phyloP scores from a whole-genome alignment of 306 rosid species.

The Mimosa pudica region DNA sequence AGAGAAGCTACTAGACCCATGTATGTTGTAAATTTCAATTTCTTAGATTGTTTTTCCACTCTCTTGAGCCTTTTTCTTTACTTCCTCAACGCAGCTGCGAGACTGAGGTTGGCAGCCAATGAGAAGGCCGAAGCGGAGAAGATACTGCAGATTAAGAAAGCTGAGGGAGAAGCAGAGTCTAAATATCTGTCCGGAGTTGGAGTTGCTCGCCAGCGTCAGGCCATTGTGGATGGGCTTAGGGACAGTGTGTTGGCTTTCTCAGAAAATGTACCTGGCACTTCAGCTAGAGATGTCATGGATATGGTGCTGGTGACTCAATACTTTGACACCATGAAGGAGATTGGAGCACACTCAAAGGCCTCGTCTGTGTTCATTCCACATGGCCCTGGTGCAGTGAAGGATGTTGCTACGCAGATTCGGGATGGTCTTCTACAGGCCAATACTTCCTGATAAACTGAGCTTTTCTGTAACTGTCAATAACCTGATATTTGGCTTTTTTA shows the following conservation, averaged over 20 bases:
- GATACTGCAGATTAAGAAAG: conserved; percentile 68
- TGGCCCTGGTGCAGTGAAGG: conserved; percentile 77
- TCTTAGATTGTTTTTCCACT: not conserved
- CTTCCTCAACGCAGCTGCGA: conserved; percentile 52
- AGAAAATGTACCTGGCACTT: conserved; percentile 64
- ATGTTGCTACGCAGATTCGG: conserved; percentile 63
- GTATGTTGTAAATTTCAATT: conserved; percentile 9
- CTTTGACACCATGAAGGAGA: conserved; percentile 82
- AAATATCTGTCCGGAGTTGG: conserved; percentile 77
- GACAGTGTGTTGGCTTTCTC: conserved; percentile 75
- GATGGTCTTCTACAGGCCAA: conserved; percentile 67
- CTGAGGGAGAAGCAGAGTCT: conserved; percentile 80
- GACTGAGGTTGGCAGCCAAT: conserved; percentile 65
- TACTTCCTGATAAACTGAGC: conserved; percentile 30
- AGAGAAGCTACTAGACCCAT: conserved; percentile 35
- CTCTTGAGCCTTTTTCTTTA: conserved; percentile 2
- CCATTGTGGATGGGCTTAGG: conserved; percentile 75
- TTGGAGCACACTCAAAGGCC: conserved; percentile 76
- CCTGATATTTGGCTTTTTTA: not conserved
- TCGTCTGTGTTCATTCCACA: conserved; percentile 76
- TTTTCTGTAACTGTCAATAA: conserved; percentile 18
- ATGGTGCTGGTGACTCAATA: conserved; percentile 81
- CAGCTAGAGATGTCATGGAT: conserved; percentile 74
- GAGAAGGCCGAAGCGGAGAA: conserved; percentile 83
- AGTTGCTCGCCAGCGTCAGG: conserved; percentile 77